phyloP scores from a whole-genome alignment of 2,329 filamentous ascomycete species.

The Zopfia rhizophila region DNA sequence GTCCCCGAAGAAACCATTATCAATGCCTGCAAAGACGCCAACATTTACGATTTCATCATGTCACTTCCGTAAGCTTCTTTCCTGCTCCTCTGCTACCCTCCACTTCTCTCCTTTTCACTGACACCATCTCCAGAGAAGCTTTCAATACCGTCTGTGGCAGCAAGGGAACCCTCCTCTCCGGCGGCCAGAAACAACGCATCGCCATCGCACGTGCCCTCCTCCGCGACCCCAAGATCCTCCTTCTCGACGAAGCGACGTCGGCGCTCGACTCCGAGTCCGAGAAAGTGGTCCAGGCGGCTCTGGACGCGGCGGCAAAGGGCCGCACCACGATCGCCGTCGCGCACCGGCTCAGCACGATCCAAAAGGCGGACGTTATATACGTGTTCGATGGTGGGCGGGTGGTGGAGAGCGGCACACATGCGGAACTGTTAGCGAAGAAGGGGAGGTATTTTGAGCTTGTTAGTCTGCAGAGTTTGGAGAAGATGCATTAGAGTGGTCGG shows the following conservation, averaged over 20 bases:
- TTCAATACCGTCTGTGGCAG: conserved; percentile 19
- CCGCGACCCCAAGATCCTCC: conserved; percentile 85
- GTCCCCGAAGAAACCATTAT: conserved; percentile 72
- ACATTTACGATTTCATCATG: conserved; percentile 86
- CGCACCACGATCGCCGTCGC: conserved; percentile 79
- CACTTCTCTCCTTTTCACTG: background rate
- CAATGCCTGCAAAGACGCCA: conserved; percentile 85
- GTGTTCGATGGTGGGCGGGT: conserved; percentile 86
- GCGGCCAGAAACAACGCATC: conserved; percentile 94
- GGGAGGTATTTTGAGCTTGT: too few relatives aligned
- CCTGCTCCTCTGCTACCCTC: conserved; percentile 61
- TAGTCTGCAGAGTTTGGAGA: too few relatives aligned
- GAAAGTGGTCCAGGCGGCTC: conserved; percentile 80
- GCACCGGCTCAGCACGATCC: conserved; percentile 84
- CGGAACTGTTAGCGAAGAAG: conserved; percentile 73
- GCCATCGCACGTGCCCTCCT: conserved; percentile 94
- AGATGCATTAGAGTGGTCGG: too few relatives aligned
- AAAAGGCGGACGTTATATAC: conserved; percentile 89
- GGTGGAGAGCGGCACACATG: conserved; percentile 88
- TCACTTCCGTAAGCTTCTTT: conserved; percentile 62
- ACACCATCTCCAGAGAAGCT: conserved; percentile 62
- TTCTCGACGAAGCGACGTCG: conserved; percentile 52
- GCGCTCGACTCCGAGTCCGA: conserved; percentile 61
- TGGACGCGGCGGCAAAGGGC: conserved; percentile 84
- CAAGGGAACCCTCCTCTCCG: conserved; percentile 54